Percentiles rank a stretch among this genome's conserved stretches.
phyloP scores from a whole-genome alignment of 495 filamentous ascomycete genomes.

The Penicillium canariense region DNA sequence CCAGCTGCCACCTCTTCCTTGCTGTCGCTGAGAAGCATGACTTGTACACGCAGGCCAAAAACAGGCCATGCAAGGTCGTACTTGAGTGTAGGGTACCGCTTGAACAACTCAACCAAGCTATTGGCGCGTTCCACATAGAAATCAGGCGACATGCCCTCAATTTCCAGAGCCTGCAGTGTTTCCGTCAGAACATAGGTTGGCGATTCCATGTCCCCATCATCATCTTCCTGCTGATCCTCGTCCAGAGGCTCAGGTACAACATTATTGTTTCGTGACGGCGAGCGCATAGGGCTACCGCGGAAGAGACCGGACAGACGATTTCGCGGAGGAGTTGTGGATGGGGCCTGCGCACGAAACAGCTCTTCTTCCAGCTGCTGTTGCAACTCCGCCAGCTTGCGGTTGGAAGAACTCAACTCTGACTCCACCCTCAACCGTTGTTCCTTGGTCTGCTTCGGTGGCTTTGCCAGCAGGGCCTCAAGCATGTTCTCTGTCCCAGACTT shows the following conservation, averaged over 20 bases:
- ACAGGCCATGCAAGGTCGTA: constrained; percentile 94
- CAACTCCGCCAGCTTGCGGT: constrained; percentile 80
- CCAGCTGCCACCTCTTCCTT: constrained; percentile 93
- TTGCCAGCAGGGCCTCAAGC: constrained; percentile 88
- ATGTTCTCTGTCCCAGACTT: constrained; percentile 97
- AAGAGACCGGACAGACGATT: constrained; percentile 71
- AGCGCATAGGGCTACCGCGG: constrained; percentile 60
- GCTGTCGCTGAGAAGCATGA: constrained; percentile 91
- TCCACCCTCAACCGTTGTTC: constrained; percentile 87
- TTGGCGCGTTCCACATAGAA: constrained; percentile 94
- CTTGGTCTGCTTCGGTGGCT: constrained; percentile 92
- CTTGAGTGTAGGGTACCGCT: constrained; percentile 85
- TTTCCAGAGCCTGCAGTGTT: constrained; percentile 80
- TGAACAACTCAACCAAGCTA: constrained; percentile 87
- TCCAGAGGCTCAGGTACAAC: constrained; percentile 37
- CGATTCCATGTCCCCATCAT: constrained; percentile 72
- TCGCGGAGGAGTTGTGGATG: constrained; percentile 59
- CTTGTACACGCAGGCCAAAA: constrained; percentile 88
- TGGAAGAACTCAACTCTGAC: constrained; percentile 87
- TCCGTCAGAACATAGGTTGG: constrained; percentile 89
- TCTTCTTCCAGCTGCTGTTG: constrained; percentile 77
- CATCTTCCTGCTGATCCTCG: constrained; percentile 37
- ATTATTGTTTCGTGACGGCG: constrained; percentile 57
- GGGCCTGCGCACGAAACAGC: constrained; percentile 58
- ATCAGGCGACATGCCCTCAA: constrained; percentile 81